Evolutionary conservation across 2,329 filamentous ascomycete genomes (phyloP).

Genomic region (Diaporthe citriasiana): DNA sequence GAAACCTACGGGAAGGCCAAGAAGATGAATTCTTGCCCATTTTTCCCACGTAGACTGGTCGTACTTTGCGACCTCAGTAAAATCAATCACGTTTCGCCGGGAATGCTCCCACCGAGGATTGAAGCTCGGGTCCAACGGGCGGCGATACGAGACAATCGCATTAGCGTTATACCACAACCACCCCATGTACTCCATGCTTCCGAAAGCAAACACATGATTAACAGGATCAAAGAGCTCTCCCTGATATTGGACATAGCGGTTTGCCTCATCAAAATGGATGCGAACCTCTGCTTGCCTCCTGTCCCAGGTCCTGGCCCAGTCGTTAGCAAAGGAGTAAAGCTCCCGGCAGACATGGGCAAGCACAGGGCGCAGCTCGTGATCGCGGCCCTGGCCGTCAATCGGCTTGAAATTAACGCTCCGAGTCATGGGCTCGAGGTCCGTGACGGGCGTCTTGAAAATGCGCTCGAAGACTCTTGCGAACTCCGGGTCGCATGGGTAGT

Average conservation of each 20-base stretch:
- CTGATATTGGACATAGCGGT: background rate
- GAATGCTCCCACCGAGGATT: background rate
- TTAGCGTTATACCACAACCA: fast-evolving
- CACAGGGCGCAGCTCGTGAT: background rate
- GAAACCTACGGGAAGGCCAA: fast-evolving
- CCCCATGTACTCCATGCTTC: background rate
- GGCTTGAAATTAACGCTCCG: background rate
- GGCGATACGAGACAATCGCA: background rate
- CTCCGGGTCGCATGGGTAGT: background rate
- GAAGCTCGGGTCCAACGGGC: background rate
- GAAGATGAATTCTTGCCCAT: background rate
- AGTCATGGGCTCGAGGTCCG: background rate
- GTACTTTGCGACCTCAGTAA: background rate
- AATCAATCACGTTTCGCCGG: background rate
- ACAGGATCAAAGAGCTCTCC: background rate
- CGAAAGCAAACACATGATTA: background rate
- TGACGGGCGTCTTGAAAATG: background rate
- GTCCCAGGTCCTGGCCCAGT: background rate
- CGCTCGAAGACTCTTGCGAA: background rate
- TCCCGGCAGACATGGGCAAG: background rate
- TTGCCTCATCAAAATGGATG: background rate
- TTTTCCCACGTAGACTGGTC: background rate
- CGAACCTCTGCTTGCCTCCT: background rate
- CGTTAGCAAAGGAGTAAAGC: background rate
- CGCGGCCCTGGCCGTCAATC: too few species aligned